Evolutionary conservation across 176 grass and related monocot genomes (phyloP).

Genomic region (Oryza rufipogon): DNA sequence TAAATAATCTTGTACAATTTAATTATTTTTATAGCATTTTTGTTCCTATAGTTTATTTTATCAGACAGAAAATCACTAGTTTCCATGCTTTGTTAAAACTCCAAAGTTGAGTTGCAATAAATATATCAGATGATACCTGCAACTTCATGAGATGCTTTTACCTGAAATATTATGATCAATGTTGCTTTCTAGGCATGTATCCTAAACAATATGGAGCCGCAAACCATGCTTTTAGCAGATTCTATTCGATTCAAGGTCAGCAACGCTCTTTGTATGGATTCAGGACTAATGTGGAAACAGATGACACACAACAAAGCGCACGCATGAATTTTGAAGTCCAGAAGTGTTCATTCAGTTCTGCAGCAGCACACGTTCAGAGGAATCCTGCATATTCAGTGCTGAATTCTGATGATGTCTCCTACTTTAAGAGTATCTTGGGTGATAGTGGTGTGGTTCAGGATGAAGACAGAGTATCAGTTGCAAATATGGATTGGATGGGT

Average conservation of each 20-base stretch:
- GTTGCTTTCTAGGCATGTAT: slow-evolving; percentile 24
- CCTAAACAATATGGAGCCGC: slow-evolving; percentile 2
- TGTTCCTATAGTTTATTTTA: neutral
- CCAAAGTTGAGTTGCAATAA: neutral
- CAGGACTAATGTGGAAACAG: slow-evolving; percentile 2
- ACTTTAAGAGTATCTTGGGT: slow-evolving; percentile 82
- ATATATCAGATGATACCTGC: neutral
- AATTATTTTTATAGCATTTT: neutral
- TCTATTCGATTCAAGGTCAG: slow-evolving; percentile 16
- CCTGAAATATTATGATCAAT: slow-evolving; percentile 25
- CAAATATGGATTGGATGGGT: slow-evolving; percentile 88
- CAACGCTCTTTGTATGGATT: neutral
- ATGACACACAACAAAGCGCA: slow-evolving; percentile 16
- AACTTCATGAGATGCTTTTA: slow-evolving; percentile 15
- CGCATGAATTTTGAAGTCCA: slow-evolving; percentile 45
- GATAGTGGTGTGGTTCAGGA: slow-evolving; percentile 85
- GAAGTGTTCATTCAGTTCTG: slow-evolving; percentile 50
- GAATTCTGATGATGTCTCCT: slow-evolving; percentile 70
- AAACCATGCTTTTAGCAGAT: slow-evolving; percentile 37
- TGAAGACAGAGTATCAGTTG: slow-evolving; percentile 73
- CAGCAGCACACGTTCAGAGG: slow-evolving; percentile 54
- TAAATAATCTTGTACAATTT: neutral
- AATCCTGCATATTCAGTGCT: slow-evolving; percentile 77
- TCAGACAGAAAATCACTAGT: neutral
- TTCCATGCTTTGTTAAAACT: neutral